Conservation (phyloP, 2,329 filamentous ascomycete species). For the Pyrenochaeta sp. region DNA sequence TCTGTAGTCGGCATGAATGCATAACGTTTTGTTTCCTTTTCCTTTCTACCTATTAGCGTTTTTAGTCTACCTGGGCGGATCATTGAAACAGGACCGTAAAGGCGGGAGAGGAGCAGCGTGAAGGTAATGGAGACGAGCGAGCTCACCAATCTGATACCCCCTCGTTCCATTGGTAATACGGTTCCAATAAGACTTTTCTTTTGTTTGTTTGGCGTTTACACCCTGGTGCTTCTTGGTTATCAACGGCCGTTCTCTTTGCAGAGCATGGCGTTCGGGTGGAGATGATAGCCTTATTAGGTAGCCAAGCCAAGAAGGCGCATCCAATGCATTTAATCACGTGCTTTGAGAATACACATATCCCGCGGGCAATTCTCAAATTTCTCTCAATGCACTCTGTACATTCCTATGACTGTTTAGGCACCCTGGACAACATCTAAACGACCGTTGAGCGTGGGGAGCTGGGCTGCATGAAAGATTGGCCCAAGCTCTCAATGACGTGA, state of each 20-base stretch:
- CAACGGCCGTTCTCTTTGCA: constrained; percentile 4
- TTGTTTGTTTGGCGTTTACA: constrained; percentile 9
- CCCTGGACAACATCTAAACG: constrained; percentile 9
- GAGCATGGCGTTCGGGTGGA: constrained; percentile 18
- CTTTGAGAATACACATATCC: neutral
- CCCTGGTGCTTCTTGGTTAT: constrained; percentile 11
- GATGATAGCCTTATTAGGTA: neutral
- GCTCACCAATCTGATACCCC: constrained; percentile 21
- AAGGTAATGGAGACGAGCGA: constrained; percentile 11
- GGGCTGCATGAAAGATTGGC: constrained; percentile 16
- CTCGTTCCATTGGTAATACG: constrained; percentile 15
- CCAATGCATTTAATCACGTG: neutral
- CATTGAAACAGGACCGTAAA: constrained; percentile 4
- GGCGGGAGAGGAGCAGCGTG: constrained; percentile 1
- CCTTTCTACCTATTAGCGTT: constrained; percentile 17
- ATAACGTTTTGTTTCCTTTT: constrained; percentile 30
- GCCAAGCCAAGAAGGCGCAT: constrained; percentile 1
- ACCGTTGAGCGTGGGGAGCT: constrained; percentile 16
- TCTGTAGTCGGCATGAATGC: constrained; percentile 17
- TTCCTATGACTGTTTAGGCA: constrained; percentile 2
- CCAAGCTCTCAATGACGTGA: constrained; percentile 27
- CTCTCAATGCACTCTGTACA: neutral
- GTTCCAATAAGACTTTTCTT: constrained; percentile 15
- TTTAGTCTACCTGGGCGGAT: neutral
- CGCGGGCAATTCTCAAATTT: neutral